phyloP scores from a whole-genome alignment of 306 rosid genomes.

The Glycine latifolia region DNA sequence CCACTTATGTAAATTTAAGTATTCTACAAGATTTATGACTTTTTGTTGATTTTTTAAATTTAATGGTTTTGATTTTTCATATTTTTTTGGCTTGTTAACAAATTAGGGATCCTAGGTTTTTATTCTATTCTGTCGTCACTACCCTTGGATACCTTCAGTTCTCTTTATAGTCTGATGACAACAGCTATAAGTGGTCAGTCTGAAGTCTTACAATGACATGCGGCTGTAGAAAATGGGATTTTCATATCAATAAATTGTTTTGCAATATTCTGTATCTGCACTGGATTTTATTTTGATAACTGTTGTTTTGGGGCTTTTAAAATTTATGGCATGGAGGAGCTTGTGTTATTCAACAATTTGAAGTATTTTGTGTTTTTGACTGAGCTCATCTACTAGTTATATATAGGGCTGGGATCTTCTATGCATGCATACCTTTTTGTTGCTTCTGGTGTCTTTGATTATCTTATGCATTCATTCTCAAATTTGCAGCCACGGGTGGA shows the following conservation, averaged over 20 bases:
- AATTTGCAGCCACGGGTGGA: slow-evolving; percentile 91
- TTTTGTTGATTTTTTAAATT: not conserved
- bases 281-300: slow-evolving; percentile 27
- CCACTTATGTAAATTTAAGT: not conserved
- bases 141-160: not conserved
- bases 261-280: not conserved
- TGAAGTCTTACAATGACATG: not conserved
- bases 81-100: not conserved
- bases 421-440: slow-evolving; percentile 32
- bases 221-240: not conserved
- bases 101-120: not conserved
- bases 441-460: slow-evolving; percentile 38
- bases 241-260: not conserved
- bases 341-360: slow-evolving; percentile 1
- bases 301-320: slow-evolving; percentile 19
- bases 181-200: not conserved
- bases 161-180: not conserved
- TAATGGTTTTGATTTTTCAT: not conserved
- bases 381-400: slow-evolving; percentile 21
- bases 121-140: not conserved
- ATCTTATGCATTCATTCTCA: slow-evolving; percentile 41
- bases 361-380: slow-evolving; percentile 1
- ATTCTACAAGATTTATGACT: not conserved
- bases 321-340: not conserved
- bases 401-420: slow-evolving; percentile 10